Evolutionary conservation across 1,139 yeast species (phyloP).

Genomic region (Candida tropicalis): DNA sequence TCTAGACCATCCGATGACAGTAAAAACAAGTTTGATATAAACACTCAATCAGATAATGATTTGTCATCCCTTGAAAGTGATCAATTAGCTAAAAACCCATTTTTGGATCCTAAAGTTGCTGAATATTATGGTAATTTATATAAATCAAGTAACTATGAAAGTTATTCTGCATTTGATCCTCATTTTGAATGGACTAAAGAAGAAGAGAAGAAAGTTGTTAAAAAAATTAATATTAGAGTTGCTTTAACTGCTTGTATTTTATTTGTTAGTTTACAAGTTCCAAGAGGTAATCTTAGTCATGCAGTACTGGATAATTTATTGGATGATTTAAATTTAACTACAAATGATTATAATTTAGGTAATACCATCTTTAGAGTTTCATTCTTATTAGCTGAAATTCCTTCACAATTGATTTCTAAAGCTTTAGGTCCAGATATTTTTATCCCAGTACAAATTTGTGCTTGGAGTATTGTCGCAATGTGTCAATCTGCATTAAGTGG

Average conservation of each 20-base stretch:
- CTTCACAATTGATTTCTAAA: conserved; percentile 36
- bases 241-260: conserved; percentile 32
- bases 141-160: conserved; percentile 27
- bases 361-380: conserved; percentile 30
- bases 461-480: conserved; percentile 35
- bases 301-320: conserved; percentile 37
- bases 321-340: conserved; percentile 28
- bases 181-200: conserved; percentile 34
- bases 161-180: conserved; percentile 37
- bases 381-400: conserved; percentile 35
- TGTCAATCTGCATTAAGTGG: conserved; percentile 28
- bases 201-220: conserved; percentile 32
- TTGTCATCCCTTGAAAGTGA: conserved; percentile 11
- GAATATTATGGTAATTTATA: conserved; percentile 17
- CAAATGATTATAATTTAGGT: conserved; percentile 35
- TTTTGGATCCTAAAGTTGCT: conserved; percentile 15
- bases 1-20: not conserved
- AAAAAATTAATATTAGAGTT: conserved; percentile 30
- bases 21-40: not conserved
- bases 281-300: conserved; percentile 33
- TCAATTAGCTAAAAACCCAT: conserved; percentile 12
- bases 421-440: conserved; percentile 35
- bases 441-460: conserved; percentile 35
- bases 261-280: conserved; percentile 35
- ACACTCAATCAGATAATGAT: not conserved